Conservation (phyloP, 2,329 filamentous ascomycete species). For the Sclerotinia subarctica region DNA sequence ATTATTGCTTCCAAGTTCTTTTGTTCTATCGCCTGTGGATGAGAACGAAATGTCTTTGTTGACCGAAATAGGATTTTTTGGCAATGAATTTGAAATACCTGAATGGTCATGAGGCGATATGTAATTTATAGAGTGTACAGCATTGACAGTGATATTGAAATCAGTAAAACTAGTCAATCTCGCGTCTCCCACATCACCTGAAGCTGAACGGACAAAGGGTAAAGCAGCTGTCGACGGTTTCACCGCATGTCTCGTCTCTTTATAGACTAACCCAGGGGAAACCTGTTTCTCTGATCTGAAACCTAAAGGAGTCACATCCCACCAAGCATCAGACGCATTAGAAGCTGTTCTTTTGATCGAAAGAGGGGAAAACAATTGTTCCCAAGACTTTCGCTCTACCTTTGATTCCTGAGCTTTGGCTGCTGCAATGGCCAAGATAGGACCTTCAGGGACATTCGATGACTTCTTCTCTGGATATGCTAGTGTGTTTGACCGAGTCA, state of each 20-base stretch:
- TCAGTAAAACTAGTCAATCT: slow-evolving; percentile 24
- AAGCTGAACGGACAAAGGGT: slow-evolving; percentile 29
- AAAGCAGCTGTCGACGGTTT: slow-evolving; percentile 33
- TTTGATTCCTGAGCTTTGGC: slow-evolving; percentile 31
- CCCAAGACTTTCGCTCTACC: slow-evolving; percentile 34
- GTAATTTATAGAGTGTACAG: neutral
- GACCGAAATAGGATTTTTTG: slow-evolving; percentile 15
- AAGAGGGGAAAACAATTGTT: slow-evolving; percentile 37
- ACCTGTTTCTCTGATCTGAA: slow-evolving; percentile 27
- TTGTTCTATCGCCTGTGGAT: slow-evolving; percentile 23
- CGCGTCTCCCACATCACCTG: slow-evolving; percentile 23
- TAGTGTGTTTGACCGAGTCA: slow-evolving; percentile 39
- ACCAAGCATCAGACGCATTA: slow-evolving; percentile 41
- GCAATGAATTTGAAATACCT: neutral
- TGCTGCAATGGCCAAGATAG: slow-evolving; percentile 38
- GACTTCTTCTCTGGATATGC: slow-evolving; percentile 24
- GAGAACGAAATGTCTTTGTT: slow-evolving; percentile 26
- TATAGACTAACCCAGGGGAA: slow-evolving; percentile 22
- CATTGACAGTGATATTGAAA: neutral
- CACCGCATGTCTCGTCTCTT: slow-evolving; percentile 33
- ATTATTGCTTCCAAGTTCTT: slow-evolving; percentile 29
- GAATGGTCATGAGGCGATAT: slow-evolving; percentile 1
- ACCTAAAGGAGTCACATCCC: slow-evolving; percentile 33
- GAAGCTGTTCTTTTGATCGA: slow-evolving; percentile 35
- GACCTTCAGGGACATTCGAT: slow-evolving; percentile 35